These are phyloP conservation scores for Ascochyta koolunga DNA, from an alignment of 2,329 filamentous ascomycete species.

Conservation along the genomic window DNA sequence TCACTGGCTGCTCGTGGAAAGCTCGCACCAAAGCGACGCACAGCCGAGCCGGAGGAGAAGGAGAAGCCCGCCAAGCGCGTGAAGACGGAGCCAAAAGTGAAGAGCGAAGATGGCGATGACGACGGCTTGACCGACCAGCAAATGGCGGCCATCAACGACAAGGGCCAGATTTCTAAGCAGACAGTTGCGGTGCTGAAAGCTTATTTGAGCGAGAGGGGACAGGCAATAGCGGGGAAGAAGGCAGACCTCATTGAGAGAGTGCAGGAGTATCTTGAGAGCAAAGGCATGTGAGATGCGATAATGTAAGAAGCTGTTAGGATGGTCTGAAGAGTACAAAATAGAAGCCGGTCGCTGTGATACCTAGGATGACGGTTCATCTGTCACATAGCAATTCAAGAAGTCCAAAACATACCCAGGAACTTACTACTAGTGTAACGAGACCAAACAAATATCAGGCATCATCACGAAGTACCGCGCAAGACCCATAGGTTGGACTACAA, in stretches of 20 bases:
- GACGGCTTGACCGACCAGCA: conserved; percentile 49
- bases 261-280: conserved; percentile 45
- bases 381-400: neutral
- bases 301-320: neutral
- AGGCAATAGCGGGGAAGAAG: conserved; percentile 43
- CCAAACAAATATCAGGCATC: no score
- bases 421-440: no score
- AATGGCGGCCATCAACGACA: conserved; percentile 53
- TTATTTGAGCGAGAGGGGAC: conserved; percentile 34
- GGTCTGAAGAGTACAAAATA: no score
- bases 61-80: conserved; percentile 33
- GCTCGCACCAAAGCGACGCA: conserved; percentile 52
- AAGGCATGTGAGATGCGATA: conserved; percentile 29
- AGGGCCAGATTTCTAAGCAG: conserved; percentile 52
- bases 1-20: conserved; percentile 53
- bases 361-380: no score
- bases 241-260: conserved; percentile 44
- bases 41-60: conserved; percentile 28
- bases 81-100: conserved; percentile 36
- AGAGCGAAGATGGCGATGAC: conserved; percentile 30
- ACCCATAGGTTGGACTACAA: no score
- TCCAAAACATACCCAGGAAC: no score
- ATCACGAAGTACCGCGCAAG: no score
- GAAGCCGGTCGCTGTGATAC: no score
- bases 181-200: conserved; percentile 44